A percentile compares a stretch with the other conserved stretches of the same genome.
Conservation (phyloP, 805 yeast species). For the Myxozyma kluyveri region DNA sequence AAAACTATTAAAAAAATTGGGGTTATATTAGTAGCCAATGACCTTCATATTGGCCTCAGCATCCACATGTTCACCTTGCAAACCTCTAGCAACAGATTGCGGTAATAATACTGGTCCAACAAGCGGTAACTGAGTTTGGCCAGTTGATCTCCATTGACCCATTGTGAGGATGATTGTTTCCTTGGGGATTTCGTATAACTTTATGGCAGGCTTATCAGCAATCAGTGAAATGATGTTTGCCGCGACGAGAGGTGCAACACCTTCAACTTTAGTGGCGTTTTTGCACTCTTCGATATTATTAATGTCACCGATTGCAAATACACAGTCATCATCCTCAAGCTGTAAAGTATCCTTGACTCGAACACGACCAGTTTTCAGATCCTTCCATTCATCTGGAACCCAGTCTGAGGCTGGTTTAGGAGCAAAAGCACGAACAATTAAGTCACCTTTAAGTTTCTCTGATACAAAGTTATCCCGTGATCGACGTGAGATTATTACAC, state of each 20-base stretch:
- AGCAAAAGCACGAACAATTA: conserved; percentile 5
- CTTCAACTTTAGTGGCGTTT: conserved; percentile 9
- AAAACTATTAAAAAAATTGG: too few relatives aligned
- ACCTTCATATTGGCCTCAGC: conserved; percentile 11
- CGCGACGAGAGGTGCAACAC: conserved; percentile 2
- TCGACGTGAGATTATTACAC: conserved; percentile 8
- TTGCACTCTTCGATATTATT: conserved; percentile 14
- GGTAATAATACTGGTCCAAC: conserved; percentile 11
- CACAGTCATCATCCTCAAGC: conserved; percentile 9
- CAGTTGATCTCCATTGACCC: conserved; percentile 12
- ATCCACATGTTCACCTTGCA: conserved; percentile 4
- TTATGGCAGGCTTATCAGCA: conserved; percentile 1
- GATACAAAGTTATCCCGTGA: not conserved
- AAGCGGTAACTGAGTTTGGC: conserved; percentile 9
- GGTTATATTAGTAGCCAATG: too few relatives aligned
- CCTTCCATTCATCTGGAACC: conserved; percentile 15
- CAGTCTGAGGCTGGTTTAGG: conserved; percentile 11
- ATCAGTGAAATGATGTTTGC: conserved; percentile 7
- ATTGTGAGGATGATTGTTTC: conserved; percentile 9
- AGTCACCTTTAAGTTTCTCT: conserved; percentile 10
- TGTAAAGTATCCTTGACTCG: conserved; percentile 18
- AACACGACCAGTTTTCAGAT: conserved; percentile 7
- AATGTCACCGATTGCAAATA: conserved; percentile 25
- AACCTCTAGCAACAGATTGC: not conserved
- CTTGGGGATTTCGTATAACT: conserved; percentile 1